These are phyloP conservation scores for Solanum chmielewskii DNA, from an alignment of 257 asterid species.

Conservation along the genomic window DNA sequence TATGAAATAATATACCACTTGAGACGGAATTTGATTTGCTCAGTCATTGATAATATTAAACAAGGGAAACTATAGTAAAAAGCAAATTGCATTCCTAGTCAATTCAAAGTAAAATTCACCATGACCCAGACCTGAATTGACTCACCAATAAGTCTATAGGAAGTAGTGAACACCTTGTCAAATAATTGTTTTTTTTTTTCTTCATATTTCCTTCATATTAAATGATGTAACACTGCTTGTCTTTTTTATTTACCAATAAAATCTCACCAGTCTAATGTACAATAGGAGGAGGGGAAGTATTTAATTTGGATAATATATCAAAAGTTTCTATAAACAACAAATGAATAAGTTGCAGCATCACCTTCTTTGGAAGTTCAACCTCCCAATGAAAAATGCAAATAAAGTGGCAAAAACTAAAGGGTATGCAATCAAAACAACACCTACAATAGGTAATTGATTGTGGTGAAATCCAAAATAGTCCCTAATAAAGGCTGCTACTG, in stretches of 20 bases:
- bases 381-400: slow-evolving; percentile 22
- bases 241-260: too few relatives aligned
- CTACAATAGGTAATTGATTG: slow-evolving; percentile 31
- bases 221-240: too few relatives aligned
- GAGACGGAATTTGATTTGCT: neutral
- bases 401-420: slow-evolving; percentile 29
- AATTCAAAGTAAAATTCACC: neutral
- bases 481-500: slow-evolving; percentile 23
- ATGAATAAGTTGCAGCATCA: neutral
- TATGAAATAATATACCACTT: neutral
- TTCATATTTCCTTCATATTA: too few relatives aligned
- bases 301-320: neutral
- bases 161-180: too few relatives aligned
- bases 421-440: slow-evolving; percentile 20
- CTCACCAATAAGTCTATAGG: too few relatives aligned
- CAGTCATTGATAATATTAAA: neutral
- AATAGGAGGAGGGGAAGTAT: neutral
- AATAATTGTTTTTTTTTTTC: too few relatives aligned
- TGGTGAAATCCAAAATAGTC: slow-evolving; percentile 37
- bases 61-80: neutral
- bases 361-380: slow-evolving; percentile 32
- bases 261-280: neutral
- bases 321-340: neutral
- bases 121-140: too few relatives aligned
- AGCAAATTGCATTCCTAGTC: neutral